These are phyloP conservation scores for Nepenthes gracilis DNA, from an alignment of 148 eudicot species.

Conservation along the genomic window DNA sequence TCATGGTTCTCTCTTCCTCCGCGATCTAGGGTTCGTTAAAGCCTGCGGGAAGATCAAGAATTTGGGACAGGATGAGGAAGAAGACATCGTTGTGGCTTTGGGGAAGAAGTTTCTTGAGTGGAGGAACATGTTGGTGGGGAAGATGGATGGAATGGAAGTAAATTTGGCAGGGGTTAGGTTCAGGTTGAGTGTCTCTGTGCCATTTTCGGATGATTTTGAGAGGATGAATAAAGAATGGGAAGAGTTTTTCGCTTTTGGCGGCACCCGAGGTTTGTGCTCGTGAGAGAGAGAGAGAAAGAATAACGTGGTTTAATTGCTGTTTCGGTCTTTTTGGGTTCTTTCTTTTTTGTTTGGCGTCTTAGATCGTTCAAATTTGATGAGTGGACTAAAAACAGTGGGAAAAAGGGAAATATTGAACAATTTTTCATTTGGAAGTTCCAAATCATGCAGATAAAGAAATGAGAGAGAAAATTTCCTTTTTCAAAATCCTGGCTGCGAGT, in stretches of 20 bases:
- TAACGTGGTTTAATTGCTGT: neutral
- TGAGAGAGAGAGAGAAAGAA: no score
- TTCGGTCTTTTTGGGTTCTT: neutral
- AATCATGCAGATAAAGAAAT: no score
- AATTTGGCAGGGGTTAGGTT: slow-evolving; percentile 66
- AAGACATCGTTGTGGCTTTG: slow-evolving; percentile 9
- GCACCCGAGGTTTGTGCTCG: slow-evolving; percentile 32
- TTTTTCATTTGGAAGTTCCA: no score
- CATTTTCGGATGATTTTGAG: slow-evolving; percentile 55
- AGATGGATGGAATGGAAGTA: slow-evolving; percentile 73
- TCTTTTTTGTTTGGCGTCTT: no score
- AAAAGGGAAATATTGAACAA: no score
- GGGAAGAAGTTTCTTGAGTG: slow-evolving; percentile 49
- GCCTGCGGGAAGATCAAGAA: slow-evolving; percentile 5
- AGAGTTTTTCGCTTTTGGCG: slow-evolving; percentile 48
- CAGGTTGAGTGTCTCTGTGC: slow-evolving; percentile 36
- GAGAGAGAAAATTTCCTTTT: no score
- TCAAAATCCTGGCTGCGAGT: no score
- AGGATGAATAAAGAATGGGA: slow-evolving; percentile 62
- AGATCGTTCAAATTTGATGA: no score
- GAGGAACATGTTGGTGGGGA: slow-evolving; percentile 46
- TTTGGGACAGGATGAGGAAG: neutral
- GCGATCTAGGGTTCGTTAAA: slow-evolving; percentile 47
- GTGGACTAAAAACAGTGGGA: no score
- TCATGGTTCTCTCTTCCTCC: slow-evolving; percentile 29